Evolutionary conservation across 2,329 filamentous ascomycete species (phyloP), one percentile per base, ranked within the genome.

Genomic region (Dryadomyces quercivorus): DNA sequence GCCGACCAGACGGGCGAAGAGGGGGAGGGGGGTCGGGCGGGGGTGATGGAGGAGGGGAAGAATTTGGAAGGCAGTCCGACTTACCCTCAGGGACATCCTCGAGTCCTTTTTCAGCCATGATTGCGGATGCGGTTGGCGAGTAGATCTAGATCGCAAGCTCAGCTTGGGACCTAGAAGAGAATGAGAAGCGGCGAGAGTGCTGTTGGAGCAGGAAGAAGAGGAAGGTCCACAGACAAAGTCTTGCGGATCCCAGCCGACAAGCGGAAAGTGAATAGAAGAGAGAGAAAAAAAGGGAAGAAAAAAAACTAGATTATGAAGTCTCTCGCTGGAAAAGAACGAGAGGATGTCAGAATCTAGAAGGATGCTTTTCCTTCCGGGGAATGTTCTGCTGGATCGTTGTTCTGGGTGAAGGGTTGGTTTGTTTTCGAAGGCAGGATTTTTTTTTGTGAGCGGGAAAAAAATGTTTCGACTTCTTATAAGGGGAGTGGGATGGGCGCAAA

Each of bases 31-130:
- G 20, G 43, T 22, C 38, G 22, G 26, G 21, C 16, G 7, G 6
- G 45, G 44, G 5, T 43, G 31, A 7, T 13, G 40, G 2, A 22
- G n/a, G 22, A 7, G 20, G 13, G 26, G 12, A n/a, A 15, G 36
- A 44, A 44, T 10, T 20, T 6, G 10, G 21, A 43, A 12, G 2
- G 18, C 16, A 6, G 5, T 13, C 16, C 12, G 12, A 84, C 88
- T 78, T 80, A 95, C 89, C 82, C 81, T 95, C 90, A 72, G 88
- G 86, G 76, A 95, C 85, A 74, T 97, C 92, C 81, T 96, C 91
- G 78, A 97, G 89, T 81, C 92, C 92, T 82, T 94, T 95, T 68
- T 89, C 87, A 89, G 91, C 92, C 92, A 97, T 97, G 82, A 86
- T 96, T 92, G 88, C 84, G 84, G 76, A 78, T 75, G 67, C 26